Base-by-base conservation (phyloP, 208 protist species). In the Crithidia expoeki region DNA sequence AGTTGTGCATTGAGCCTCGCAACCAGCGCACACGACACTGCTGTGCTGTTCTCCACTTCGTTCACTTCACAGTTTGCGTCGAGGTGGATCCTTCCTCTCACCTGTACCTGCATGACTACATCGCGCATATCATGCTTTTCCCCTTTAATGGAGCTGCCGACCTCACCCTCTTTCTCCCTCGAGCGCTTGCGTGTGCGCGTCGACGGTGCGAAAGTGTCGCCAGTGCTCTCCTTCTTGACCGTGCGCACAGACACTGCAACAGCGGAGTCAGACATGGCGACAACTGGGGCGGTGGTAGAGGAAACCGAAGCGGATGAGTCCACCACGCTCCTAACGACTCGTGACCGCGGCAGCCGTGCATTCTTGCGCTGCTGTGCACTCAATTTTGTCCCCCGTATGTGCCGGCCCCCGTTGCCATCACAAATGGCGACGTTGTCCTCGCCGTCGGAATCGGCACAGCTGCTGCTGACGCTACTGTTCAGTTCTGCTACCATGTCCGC, bases 1-100 rank as follows among this genome's bases (percentile, higher is more conserved):
- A 74, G 74, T 56, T 80, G 61, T 27, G 51, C 52, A 4, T 32
- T 30, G 0, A 69, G 50, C 30, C 60, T 77, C 32, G 34, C 52
- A 10, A 50, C 61, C 12, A 66, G 61, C 4, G 44, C 27, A 17
- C 7, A 11, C 32, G 53, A 12, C n/a, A 44, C 66, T 28, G 27
- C 17, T 4, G 27, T 2, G 7, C 33, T 44, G 28, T 32, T 42
- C 10, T 25, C 42, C 2, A 40, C 51, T 7, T n/a, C 25, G 2
- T 61, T 52, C 11, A 11, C 51, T 44, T 12, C 38, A 40, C 47
- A 23, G 1, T 14, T 7, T 19, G n/a, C 12, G 36, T 42, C 12
- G 36, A 16, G 6, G 36, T 42, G 12, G 12, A 16, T 42, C 44
- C 21, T 21, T 7, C 6, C 17, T 9, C n/a, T n/a, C n/a, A n/a